A percentile compares a stretch with the other conserved stretches of the same genome.
phyloP scores from a whole-genome alignment of 75 land plant genomes.

The Cupressus sempervirens region DNA sequence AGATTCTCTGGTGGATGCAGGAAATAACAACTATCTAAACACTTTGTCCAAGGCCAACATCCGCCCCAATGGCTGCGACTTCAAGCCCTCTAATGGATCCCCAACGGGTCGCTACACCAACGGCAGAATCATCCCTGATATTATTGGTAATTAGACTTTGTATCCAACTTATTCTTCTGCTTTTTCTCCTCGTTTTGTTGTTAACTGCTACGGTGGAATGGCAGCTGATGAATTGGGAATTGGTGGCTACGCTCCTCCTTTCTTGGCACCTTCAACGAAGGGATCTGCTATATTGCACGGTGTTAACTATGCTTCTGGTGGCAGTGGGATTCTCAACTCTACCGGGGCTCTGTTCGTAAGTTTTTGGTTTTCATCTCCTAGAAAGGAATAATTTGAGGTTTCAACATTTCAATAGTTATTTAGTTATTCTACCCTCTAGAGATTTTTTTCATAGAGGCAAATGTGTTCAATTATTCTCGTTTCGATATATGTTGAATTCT shows the following conservation, averaged over 20 bases:
- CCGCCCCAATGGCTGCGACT: slow-evolving; percentile 70
- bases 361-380: no score
- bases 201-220: background rate
- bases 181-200: background rate
- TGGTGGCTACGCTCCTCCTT: slow-evolving; percentile 48
- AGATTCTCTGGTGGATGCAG: slow-evolving; percentile 87
- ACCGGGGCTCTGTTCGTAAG: slow-evolving; percentile 74
- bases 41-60: slow-evolving; percentile 63
- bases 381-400: no score
- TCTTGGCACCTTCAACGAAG: slow-evolving; percentile 54
- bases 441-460: no score
- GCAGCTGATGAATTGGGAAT: slow-evolving; percentile 52
- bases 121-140: slow-evolving; percentile 69
- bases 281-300: slow-evolving; percentile 54
- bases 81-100: slow-evolving; percentile 45
- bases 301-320: slow-evolving; percentile 88
- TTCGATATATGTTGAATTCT: no score
- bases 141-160: slow-evolving; percentile 41
- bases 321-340: slow-evolving; percentile 71
- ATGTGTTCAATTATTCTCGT: no score
- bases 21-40: slow-evolving; percentile 71
- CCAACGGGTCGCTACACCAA: slow-evolving; percentile 78
- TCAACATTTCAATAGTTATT: no score
- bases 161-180: background rate
- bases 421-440: no score